Percentiles rank a stretch among this genome's conserved stretches.
These are phyloP conservation scores for Crassisporium funariophilum DNA, from an alignment of 768 basidiomycete genomes.

Conservation along the genomic window DNA sequence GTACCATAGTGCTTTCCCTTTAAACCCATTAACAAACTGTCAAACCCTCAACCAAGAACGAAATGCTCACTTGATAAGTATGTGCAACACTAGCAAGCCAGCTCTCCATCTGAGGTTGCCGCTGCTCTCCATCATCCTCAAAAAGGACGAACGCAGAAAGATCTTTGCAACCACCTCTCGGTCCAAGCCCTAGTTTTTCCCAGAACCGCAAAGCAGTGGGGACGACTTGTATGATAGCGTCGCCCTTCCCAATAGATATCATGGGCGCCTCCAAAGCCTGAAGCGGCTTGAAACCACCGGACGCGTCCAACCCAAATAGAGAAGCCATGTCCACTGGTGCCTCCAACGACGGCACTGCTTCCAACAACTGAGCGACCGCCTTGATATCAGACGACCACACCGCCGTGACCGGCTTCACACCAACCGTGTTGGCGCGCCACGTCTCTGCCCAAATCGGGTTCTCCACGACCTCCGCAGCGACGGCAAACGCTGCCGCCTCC, in stretches of 20 bases:
- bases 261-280: constrained; percentile 52
- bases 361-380: constrained; percentile 44
- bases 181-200: constrained; percentile 80
- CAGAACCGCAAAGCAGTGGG: constrained; percentile 80
- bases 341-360: constrained; percentile 35
- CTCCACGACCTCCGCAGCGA: constrained; percentile 74
- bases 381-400: constrained; percentile 65
- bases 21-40: constrained; percentile 13
- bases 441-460: constrained; percentile 69
- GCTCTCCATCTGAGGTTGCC: constrained; percentile 45
- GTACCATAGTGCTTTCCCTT: constrained; percentile 66
- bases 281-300: constrained; percentile 7
- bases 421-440: constrained; percentile 50
- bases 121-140: constrained; percentile 58
- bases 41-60: constrained; percentile 1
- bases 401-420: constrained; percentile 28
- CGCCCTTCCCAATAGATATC: constrained; percentile 67
- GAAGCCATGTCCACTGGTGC: constrained; percentile 44
- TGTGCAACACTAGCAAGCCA: constrained; percentile 62
- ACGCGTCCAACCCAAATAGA: constrained; percentile 42
- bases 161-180: constrained; percentile 72
- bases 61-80: constrained; percentile 58
- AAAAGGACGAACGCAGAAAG: constrained; percentile 68
- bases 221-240: constrained; percentile 66
- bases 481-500: constrained; percentile 63